Conservation (phyloP, 202 grass and related monocot species). For the Bolboschoenoplectus hybrid region DNA sequence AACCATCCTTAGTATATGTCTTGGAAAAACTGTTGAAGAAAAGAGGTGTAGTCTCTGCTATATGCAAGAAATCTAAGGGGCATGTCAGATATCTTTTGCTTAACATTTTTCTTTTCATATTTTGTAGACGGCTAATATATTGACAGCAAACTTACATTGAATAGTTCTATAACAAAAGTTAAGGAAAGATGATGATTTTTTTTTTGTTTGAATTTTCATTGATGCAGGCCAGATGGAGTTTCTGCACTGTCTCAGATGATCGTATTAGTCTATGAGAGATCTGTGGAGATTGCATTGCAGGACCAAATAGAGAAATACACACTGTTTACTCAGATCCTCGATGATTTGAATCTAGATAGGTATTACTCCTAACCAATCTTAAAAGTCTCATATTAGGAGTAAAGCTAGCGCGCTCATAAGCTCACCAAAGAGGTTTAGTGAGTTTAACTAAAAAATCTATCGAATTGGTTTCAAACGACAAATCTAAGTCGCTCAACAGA, state of each 20-base stretch:
- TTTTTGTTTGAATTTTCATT: background rate
- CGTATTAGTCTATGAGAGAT: constrained; percentile 71
- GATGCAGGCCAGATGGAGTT: constrained; percentile 45
- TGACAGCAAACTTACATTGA: background rate
- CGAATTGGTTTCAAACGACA: too few species aligned
- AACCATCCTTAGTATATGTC: background rate
- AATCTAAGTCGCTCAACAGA: too few species aligned
- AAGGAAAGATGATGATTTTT: background rate
- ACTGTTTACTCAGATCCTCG: constrained; percentile 81
- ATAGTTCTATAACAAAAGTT: background rate
- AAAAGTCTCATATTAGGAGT: too few species aligned
- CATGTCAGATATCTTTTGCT: background rate
- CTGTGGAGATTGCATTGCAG: constrained; percentile 85
- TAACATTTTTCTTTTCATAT: background rate
- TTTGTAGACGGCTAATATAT: background rate
- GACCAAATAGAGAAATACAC: constrained; percentile 81
- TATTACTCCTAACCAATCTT: constrained; percentile 1
- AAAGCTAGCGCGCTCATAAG: too few species aligned
- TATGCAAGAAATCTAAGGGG: background rate
- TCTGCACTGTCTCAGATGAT: constrained; percentile 49
- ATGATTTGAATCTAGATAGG: constrained; percentile 80
- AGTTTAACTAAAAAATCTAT: too few species aligned
- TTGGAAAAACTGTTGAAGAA: constrained; percentile 1
- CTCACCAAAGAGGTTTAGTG: too few species aligned
- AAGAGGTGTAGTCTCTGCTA: background rate